A percentile compares a stretch with the other conserved stretches of the same genome.
Conservation (phyloP, 2,329 filamentous ascomycete species). For the Paracorniculantispora psalliotae region DNA sequence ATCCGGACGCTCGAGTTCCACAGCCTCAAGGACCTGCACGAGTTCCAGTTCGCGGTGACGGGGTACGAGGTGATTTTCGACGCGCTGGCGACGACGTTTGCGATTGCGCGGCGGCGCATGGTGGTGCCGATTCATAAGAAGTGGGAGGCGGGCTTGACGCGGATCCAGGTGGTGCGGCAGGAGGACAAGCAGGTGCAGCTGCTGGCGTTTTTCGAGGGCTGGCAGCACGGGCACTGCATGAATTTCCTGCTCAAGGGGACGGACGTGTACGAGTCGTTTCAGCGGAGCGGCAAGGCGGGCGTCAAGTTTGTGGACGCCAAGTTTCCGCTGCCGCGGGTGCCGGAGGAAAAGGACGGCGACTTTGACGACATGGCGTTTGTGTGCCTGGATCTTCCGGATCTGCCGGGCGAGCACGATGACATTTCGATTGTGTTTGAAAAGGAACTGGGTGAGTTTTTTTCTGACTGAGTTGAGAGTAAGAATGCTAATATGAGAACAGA, state of each 20-base stretch:
- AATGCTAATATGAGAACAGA: conserved; percentile 38
- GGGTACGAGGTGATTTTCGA: conserved; percentile 75
- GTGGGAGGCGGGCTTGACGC: conserved; percentile 77
- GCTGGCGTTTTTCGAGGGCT: conserved; percentile 82
- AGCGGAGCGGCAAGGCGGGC: conserved; percentile 60
- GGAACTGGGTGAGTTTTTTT: conserved; percentile 61
- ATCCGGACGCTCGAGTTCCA: conserved; percentile 68
- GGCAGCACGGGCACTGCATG: conserved; percentile 82
- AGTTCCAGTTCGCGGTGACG: conserved; percentile 73
- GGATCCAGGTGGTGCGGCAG: conserved; percentile 69
- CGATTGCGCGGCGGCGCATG: conserved; percentile 79
- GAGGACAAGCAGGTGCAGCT: conserved; percentile 73
- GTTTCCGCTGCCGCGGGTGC: conserved; percentile 70
- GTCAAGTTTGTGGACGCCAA: conserved; percentile 85
- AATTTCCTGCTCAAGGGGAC: conserved; percentile 81
- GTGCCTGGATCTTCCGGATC: conserved; percentile 80
- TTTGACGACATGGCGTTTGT: conserved; percentile 67
- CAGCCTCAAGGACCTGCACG: conserved; percentile 65
- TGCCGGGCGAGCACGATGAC: conserved; percentile 89
- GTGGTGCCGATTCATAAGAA: conserved; percentile 92
- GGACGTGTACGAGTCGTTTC: conserved; percentile 71
- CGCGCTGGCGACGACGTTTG: conserved; percentile 66
- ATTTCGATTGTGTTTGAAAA: conserved; percentile 80
- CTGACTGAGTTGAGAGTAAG: too few relatives aligned
- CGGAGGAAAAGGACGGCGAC: conserved; percentile 45